Conservation (phyloP, 495 filamentous ascomycete species). For the Wilcoxina mikolae region DNA sequence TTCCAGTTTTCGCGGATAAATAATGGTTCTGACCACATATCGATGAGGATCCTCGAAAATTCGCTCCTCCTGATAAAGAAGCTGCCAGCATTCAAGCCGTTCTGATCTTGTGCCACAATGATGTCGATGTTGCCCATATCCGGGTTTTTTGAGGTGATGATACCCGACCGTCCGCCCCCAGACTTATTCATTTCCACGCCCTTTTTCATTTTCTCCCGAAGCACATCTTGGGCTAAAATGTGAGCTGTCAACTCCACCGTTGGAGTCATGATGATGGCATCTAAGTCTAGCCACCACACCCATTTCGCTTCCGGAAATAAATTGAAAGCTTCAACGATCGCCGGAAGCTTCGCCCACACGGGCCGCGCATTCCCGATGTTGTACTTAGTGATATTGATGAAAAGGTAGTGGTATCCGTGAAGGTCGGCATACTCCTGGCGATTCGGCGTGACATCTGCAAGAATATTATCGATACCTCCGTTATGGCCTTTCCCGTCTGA, state of each 20-base stretch:
- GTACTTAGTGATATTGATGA: slow-evolving; percentile 31
- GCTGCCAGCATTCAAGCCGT: slow-evolving; percentile 32
- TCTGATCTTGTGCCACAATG: slow-evolving; percentile 31
- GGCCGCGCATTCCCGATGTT: slow-evolving; percentile 28
- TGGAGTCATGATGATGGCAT: slow-evolving; percentile 33
- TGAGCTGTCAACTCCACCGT: slow-evolving; percentile 13
- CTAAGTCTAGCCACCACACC: slow-evolving; percentile 33
- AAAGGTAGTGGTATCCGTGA: slow-evolving; percentile 32
- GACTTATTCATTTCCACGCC: background rate
- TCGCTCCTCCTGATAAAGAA: slow-evolving; percentile 30
- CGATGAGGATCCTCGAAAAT: slow-evolving; percentile 26
- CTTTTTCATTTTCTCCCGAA: slow-evolving; percentile 13
- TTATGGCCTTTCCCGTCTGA: slow-evolving; percentile 33
- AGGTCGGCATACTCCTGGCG: slow-evolving; percentile 29
- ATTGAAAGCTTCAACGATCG: slow-evolving; percentile 30
- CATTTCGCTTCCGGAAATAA: slow-evolving; percentile 30
- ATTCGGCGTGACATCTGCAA: slow-evolving; percentile 25
- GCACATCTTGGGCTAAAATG: slow-evolving; percentile 25
- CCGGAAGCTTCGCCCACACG: slow-evolving; percentile 31
- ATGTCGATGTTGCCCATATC: slow-evolving; percentile 27
- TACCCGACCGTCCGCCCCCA: background rate
- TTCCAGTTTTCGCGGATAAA: slow-evolving; percentile 26
- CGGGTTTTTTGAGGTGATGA: slow-evolving; percentile 13
- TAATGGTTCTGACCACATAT: slow-evolving; percentile 30
- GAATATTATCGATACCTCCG: slow-evolving; percentile 29